Conservation (phyloP, 192 early-diverging fungal species). For the Podila clonocystis region DNA sequence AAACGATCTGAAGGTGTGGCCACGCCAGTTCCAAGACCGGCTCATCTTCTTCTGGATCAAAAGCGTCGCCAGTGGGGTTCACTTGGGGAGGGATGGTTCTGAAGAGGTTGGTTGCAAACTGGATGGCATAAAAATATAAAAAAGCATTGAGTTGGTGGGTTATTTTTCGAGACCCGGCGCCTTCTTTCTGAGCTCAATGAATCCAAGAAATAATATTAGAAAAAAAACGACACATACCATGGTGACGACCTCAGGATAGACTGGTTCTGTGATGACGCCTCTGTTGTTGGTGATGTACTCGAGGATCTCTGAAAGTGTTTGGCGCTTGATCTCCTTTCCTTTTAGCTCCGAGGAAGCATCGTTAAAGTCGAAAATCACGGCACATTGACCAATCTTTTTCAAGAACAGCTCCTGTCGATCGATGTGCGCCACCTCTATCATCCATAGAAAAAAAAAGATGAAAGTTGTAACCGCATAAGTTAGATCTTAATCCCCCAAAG, state of each 20-base stretch:
- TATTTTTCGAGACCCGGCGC: too few relatives aligned
- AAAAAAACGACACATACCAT: conserved; percentile 75
- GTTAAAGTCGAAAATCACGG: conserved; percentile 95
- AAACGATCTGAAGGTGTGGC: conserved; percentile 98
- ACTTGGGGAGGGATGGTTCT: conserved; percentile 96
- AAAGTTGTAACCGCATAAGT: conserved; percentile 1
- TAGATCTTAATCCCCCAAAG: conserved; percentile 6
- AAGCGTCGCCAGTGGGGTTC: conserved; percentile 94
- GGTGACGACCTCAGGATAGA: conserved; percentile 92
- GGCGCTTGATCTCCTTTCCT: conserved; percentile 97
- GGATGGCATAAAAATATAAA: neutral
- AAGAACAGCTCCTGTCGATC: conserved; percentile 91
- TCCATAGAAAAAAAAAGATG: conserved; percentile 4
- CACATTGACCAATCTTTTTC: conserved; percentile 93
- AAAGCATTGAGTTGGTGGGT: neutral
- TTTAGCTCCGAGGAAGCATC: conserved; percentile 88
- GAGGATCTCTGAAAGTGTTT: conserved; percentile 89
- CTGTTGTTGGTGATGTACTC: conserved; percentile 93
- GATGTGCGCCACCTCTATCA: conserved; percentile 76
- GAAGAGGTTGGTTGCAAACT: conserved; percentile 96
- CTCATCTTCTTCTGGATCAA: conserved; percentile 99
- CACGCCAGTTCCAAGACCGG: conserved; percentile 96
- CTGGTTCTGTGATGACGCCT: conserved; percentile 86
- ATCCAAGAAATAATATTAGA: neutral
- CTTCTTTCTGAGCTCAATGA: neutral